A percentile compares a stretch with the other conserved stretches of the same genome.
phyloP scores from a whole-genome alignment of 2,329 filamentous ascomycete species.

The Dactylella cylindrospora region DNA sequence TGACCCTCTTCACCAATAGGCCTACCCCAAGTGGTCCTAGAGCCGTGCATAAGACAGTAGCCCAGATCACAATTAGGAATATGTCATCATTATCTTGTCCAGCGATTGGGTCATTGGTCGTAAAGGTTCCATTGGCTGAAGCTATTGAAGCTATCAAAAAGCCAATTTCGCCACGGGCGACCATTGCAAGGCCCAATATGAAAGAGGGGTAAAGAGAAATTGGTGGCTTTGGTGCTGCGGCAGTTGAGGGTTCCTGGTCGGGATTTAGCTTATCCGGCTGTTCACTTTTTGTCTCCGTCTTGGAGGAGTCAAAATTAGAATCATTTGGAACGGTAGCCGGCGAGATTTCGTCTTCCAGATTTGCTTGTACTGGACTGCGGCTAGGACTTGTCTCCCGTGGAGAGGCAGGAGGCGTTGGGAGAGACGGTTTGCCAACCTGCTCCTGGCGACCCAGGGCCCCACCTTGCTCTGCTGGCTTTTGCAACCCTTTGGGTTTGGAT shows the following conservation, averaged over 20 bases:
- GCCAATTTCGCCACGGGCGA: slow-evolving; percentile 76
- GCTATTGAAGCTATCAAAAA: slow-evolving; percentile 73
- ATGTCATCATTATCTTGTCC: slow-evolving; percentile 50
- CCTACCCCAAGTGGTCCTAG: slow-evolving; percentile 59
- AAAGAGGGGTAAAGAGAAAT: slow-evolving; percentile 64
- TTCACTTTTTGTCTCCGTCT: no score
- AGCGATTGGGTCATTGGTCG: not conserved
- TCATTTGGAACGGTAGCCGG: no score
- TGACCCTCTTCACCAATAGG: slow-evolving; percentile 53
- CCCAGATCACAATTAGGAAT: slow-evolving; percentile 61
- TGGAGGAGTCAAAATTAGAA: no score
- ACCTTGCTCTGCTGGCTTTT: no score
- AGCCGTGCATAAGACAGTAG: slow-evolving; percentile 60
- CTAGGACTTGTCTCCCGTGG: no score
- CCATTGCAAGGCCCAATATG: slow-evolving; percentile 69
- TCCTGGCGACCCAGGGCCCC: no score
- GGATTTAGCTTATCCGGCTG: not conserved
- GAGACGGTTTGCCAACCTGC: not conserved
- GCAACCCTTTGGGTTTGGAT: not conserved
- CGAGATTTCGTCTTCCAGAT: no score
- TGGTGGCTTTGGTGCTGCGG: slow-evolving; percentile 50
- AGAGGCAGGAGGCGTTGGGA: slow-evolving; percentile 3
- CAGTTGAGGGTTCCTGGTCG: not conserved
- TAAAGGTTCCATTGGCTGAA: slow-evolving; percentile 58
- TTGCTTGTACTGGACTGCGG: no score